Evolutionary conservation across 2,329 filamentous ascomycete species (phyloP).

Genomic region (Colletotrichum sublineola): DNA sequence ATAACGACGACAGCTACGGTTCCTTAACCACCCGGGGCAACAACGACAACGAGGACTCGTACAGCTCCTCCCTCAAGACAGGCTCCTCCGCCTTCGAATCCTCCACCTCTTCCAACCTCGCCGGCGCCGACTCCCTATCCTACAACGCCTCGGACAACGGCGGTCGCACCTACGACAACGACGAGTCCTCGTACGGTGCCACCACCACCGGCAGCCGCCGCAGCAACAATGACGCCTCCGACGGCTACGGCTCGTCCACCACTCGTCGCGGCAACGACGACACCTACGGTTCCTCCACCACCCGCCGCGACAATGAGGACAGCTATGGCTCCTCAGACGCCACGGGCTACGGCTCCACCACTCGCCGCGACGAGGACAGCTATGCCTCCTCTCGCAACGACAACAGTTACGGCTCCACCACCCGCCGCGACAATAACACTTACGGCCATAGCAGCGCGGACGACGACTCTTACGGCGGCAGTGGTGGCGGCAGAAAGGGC

Average conservation of each 20-base stretch:
- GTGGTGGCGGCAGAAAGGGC: slow-evolving; percentile 43
- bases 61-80: slow-evolving; percentile 43
- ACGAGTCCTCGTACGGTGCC: slow-evolving; percentile 42
- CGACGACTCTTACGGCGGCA: slow-evolving; percentile 44
- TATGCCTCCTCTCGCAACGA: slow-evolving; percentile 41
- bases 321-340: slow-evolving; percentile 40
- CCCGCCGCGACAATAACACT: slow-evolving; percentile 14
- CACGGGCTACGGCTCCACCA: slow-evolving; percentile 44
- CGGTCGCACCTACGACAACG: slow-evolving; percentile 39
- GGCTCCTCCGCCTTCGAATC: slow-evolving; percentile 23
- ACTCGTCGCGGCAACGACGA: slow-evolving; percentile 24
- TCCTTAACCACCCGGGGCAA: slow-evolving; percentile 15
- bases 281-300: slow-evolving; percentile 40
- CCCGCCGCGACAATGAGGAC: slow-evolving; percentile 43
- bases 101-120: slow-evolving; percentile 39
- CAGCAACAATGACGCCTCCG: slow-evolving; percentile 38
- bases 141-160: slow-evolving; percentile 44
- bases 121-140: slow-evolving; percentile 42
- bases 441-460: slow-evolving; percentile 43
- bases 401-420: slow-evolving; percentile 2
- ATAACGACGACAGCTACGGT: slow-evolving; percentile 42
- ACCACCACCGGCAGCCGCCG: slow-evolving; percentile 38
- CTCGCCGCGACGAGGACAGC: slow-evolving; percentile 42
- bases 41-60: slow-evolving; percentile 41
- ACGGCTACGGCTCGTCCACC: slow-evolving; percentile 36